These are phyloP conservation scores for Sordaria brevicollis DNA, from an alignment of 495 filamentous ascomycete genomes.

Conservation along the genomic window DNA sequence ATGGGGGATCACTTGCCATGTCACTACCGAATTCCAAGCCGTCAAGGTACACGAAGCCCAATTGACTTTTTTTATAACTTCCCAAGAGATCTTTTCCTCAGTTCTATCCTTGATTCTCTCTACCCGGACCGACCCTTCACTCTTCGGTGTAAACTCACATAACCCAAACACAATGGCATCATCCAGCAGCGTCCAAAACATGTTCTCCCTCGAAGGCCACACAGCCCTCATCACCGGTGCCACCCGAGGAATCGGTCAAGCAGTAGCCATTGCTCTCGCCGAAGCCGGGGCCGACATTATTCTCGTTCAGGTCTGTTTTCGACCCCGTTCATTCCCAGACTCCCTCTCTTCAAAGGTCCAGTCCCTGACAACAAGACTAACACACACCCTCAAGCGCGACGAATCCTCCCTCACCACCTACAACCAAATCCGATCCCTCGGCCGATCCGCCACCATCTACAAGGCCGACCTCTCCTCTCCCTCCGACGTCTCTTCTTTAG, in stretches of 20 bases:
- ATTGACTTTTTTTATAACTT: neutral
- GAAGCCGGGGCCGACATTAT: slow-evolving; percentile 79
- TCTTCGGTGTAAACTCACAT: neutral
- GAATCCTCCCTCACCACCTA: slow-evolving; percentile 52
- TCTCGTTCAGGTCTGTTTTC: slow-evolving; percentile 46
- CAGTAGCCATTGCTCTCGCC: slow-evolving; percentile 70
- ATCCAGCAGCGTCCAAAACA: slow-evolving; percentile 1
- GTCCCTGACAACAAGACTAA: neutral
- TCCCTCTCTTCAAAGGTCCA: neutral
- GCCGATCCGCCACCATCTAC: slow-evolving; percentile 60
- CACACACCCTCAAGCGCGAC: slow-evolving; percentile 45
- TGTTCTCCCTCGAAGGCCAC: slow-evolving; percentile 52
- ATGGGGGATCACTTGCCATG: neutral
- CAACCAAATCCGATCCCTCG: slow-evolving; percentile 48
- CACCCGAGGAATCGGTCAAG: slow-evolving; percentile 77
- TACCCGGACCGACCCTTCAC: neutral
- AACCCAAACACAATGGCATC: slow-evolving; percentile 1
- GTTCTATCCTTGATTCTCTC: neutral
- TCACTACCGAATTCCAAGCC: neutral
- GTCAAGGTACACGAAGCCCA: neutral
- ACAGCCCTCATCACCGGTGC: slow-evolving; percentile 83
- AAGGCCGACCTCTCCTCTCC: slow-evolving; percentile 60
- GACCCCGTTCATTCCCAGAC: neutral
- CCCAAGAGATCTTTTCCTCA: neutral
- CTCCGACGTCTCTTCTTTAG: slow-evolving; percentile 47